Percentiles rank a stretch among this genome's conserved stretches.
Evolutionary conservation across 306 rosid genomes (phyloP).

Genomic region (Hylodesmum podocarpum): DNA sequence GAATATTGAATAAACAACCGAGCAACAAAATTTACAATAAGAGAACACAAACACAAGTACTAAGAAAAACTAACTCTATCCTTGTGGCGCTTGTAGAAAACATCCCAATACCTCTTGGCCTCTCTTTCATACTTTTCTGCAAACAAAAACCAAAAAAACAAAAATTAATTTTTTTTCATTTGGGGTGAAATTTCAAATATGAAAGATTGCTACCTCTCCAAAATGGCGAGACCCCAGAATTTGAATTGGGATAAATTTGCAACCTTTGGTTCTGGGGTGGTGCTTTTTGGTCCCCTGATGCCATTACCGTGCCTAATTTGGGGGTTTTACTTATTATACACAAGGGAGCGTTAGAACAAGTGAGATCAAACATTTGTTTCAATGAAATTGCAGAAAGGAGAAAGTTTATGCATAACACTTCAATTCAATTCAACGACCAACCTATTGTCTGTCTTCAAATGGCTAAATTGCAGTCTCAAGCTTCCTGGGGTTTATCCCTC

Average conservation of each 20-base stretch:
- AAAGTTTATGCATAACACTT: not conserved
- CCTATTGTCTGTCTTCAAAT: not conserved
- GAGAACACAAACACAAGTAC: not conserved
- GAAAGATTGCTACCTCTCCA: conserved; percentile 70
- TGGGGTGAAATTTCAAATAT: not conserved
- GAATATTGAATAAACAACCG: not conserved
- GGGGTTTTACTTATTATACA: not conserved
- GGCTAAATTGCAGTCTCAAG: not conserved
- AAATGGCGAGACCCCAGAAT: conserved; percentile 64
- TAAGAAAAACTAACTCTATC: conserved; percentile 57
- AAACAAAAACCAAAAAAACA: conserved; percentile 1
- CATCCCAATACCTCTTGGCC: conserved; percentile 93
- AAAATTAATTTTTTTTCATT: not conserved
- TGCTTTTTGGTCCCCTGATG: conserved; percentile 46
- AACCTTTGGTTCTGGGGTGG: conserved; percentile 49
- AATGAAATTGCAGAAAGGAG: not conserved
- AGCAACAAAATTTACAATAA: conserved; percentile 10
- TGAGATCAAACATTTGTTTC: conserved; percentile 27
- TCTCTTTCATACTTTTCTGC: conserved; percentile 87
- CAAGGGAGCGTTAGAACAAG: not conserved
- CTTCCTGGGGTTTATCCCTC: not conserved
- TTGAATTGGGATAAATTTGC: conserved; percentile 70
- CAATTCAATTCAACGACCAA: not conserved
- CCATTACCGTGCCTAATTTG: conserved; percentile 41
- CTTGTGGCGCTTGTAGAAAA: conserved; percentile 85